Percentiles rank a stretch among this genome's conserved stretches.
Conservation (phyloP, 2,329 filamentous ascomycete species). For the Pyricularia grisea region DNA sequence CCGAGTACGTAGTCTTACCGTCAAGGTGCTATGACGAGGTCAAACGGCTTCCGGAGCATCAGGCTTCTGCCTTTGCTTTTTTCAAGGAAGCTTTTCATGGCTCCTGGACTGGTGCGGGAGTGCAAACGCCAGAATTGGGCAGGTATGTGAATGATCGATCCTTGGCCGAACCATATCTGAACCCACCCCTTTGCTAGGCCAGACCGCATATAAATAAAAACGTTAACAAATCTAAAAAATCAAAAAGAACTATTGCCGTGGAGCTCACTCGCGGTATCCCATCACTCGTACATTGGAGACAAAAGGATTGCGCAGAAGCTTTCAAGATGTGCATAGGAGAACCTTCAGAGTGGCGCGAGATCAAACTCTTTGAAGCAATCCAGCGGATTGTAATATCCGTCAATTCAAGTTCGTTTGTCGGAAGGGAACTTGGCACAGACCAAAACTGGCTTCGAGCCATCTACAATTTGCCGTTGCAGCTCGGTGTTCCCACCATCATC, state of each 20-base stretch:
- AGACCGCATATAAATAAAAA: neutral
- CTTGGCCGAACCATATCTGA: neutral
- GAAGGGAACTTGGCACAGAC: neutral
- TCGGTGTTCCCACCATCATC: neutral
- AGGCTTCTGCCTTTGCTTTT: neutral
- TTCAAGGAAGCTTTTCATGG: neutral
- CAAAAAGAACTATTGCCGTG: neutral
- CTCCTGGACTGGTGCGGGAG: neutral
- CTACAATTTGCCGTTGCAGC: neutral
- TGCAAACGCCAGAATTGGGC: neutral
- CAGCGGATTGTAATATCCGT: neutral
- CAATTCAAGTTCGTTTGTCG: neutral
- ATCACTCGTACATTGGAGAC: neutral
- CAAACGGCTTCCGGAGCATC: neutral
- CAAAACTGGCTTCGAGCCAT: neutral
- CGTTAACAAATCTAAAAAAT: neutral
- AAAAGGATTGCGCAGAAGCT: neutral
- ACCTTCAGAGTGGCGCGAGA: neutral
- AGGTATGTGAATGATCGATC: neutral
- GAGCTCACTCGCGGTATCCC: neutral
- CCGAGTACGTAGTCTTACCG: neutral
- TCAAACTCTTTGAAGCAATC: neutral
- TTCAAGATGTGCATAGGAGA: neutral
- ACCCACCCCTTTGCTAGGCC: too few relatives aligned
- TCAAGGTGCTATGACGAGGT: neutral